Evolutionary conservation across 2,329 filamentous ascomycete genomes (phyloP).

Genomic region (Fusarium pininemorale): DNA sequence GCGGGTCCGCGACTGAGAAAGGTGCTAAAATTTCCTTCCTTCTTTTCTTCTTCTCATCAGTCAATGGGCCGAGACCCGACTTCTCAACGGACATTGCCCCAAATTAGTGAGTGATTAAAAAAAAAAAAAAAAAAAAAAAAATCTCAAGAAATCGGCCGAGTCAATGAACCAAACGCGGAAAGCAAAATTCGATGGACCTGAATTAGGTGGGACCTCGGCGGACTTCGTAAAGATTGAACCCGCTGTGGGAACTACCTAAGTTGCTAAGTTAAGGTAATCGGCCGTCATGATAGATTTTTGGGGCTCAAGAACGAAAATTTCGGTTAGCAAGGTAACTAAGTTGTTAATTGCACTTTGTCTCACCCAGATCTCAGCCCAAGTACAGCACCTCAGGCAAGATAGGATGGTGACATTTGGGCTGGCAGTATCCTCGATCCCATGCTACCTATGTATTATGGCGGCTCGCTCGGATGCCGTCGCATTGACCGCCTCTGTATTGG

Average conservation of each 20-base stretch:
- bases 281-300: neutral
- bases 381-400: neutral
- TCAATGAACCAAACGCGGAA: constrained; percentile 12
- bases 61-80: neutral
- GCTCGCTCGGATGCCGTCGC: constrained; percentile 26
- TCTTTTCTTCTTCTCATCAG: neutral
- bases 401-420: neutral
- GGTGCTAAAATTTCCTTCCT: neutral
- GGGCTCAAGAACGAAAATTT: constrained; percentile 22
- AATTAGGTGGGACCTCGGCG: constrained; percentile 24
- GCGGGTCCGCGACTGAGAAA: constrained; percentile 17
- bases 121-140: neutral
- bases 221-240: constrained; percentile 23
- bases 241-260: constrained; percentile 16
- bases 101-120: constrained; percentile 21
- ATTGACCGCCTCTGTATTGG: constrained; percentile 29
- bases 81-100: neutral
- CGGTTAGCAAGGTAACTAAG: neutral
- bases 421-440: neutral
- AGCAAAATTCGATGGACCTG: neutral
- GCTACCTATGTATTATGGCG: constrained; percentile 5
- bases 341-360: neutral
- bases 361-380: neutral
- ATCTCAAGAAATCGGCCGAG: constrained; percentile 4
- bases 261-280: neutral